Evolutionary conservation across 495 filamentous ascomycete species (phyloP).

Genomic region (Tuber aestivum): DNA sequence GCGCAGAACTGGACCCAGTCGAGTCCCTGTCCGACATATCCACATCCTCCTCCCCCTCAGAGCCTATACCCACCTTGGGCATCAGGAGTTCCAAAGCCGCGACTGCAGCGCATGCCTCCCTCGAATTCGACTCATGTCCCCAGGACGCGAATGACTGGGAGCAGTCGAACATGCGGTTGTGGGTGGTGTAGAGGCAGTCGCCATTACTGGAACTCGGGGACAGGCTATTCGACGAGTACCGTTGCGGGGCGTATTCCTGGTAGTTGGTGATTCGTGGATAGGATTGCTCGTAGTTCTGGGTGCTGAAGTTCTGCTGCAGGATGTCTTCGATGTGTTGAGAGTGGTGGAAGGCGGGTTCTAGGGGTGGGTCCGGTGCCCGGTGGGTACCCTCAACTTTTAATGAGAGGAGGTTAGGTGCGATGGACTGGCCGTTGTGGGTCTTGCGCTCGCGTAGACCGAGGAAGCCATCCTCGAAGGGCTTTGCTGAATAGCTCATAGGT

Average conservation of each 20-base stretch:
- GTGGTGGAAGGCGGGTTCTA: slow-evolving; percentile 5
- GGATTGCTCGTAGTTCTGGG: slow-evolving; percentile 22
- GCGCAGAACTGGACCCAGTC: slow-evolving; percentile 13
- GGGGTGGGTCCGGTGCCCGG: not conserved
- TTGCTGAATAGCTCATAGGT: slow-evolving; percentile 9
- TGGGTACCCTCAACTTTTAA: slow-evolving; percentile 9
- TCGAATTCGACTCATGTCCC: slow-evolving; percentile 16
- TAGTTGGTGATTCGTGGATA: slow-evolving; percentile 8
- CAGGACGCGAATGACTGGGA: slow-evolving; percentile 20
- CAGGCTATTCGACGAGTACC: slow-evolving; percentile 1
- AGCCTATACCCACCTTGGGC: slow-evolving; percentile 17
- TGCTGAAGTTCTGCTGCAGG: slow-evolving; percentile 26
- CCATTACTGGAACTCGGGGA: not conserved
- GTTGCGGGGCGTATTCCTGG: not conserved
- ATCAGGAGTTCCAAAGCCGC: slow-evolving; percentile 16
- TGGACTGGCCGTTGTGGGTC: slow-evolving; percentile 26
- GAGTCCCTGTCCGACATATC: slow-evolving; percentile 33
- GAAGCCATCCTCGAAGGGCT: slow-evolving; percentile 16
- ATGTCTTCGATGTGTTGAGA: slow-evolving; percentile 17
- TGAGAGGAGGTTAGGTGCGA: slow-evolving; percentile 27
- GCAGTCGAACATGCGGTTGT: slow-evolving; percentile 20
- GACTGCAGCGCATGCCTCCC: slow-evolving; percentile 17
- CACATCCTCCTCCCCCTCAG: slow-evolving; percentile 15
- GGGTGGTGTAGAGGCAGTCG: slow-evolving; percentile 14
- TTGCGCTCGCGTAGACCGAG: slow-evolving; percentile 15